phyloP scores from a whole-genome alignment of 2,329 filamentous ascomycete genomes.

The Aspergillus felis region DNA sequence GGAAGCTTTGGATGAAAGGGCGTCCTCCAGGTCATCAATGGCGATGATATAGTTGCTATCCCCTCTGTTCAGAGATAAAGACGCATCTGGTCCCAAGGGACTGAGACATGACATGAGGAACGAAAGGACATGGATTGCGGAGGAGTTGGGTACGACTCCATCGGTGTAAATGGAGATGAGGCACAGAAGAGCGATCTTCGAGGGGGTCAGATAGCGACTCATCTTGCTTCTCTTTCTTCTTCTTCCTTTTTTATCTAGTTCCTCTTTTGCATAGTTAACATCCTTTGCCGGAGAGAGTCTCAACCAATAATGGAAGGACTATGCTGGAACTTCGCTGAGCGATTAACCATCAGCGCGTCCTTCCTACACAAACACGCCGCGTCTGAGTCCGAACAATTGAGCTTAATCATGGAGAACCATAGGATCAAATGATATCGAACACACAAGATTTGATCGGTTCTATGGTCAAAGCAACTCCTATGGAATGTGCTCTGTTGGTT shows the following conservation, averaged over 20 bases:
- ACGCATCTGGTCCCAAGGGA: constrained; percentile 29
- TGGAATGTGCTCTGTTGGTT: neutral
- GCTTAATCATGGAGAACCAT: neutral
- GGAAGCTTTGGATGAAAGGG: constrained; percentile 44
- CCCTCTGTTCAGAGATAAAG: constrained; percentile 19
- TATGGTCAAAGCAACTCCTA: neutral
- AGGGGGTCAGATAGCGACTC: constrained; percentile 81
- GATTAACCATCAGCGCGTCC: neutral
- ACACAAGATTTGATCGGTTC: neutral
- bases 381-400: neutral
- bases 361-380: neutral
- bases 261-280: neutral
- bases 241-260: neutral
- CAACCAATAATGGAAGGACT: neutral
- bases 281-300: neutral
- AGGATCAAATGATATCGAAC: neutral
- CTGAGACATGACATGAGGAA: constrained; percentile 72
- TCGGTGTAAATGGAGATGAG: constrained; percentile 79
- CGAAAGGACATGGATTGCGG: constrained; percentile 71
- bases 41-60: constrained; percentile 31
- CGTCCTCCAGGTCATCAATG: constrained; percentile 47
- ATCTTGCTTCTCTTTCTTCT: constrained; percentile 44
- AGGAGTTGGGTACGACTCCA: constrained; percentile 62
- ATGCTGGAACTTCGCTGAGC: neutral
- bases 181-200: constrained; percentile 77